These are phyloP conservation scores for Teratosphaeria zuluensis DNA, from an alignment of 2,329 filamentous ascomycete genomes.

Conservation along the genomic window DNA sequence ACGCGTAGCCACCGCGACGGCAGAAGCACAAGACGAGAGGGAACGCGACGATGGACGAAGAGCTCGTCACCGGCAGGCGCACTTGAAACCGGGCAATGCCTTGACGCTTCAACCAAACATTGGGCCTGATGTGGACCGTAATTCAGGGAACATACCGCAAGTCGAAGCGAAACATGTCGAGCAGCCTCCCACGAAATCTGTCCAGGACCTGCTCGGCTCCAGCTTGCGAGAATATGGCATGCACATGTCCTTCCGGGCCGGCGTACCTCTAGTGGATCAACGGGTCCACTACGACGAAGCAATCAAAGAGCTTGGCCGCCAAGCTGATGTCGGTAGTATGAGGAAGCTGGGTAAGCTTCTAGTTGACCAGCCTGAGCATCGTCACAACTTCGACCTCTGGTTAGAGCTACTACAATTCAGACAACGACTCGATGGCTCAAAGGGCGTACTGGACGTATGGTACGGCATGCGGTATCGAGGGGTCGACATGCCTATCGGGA, in stretches of 20 bases:
- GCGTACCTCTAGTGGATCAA: constrained; percentile 3
- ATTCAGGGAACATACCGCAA: neutral
- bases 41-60: neutral
- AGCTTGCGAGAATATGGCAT: constrained; percentile 6
- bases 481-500: constrained; percentile 31
- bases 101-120: neutral
- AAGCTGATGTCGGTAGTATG: constrained; percentile 20
- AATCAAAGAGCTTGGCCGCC: constrained; percentile 17
- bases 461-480: constrained; percentile 26
- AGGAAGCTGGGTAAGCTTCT: constrained; percentile 14
- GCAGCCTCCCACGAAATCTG: neutral
- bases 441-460: constrained; percentile 38
- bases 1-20: neutral
- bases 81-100: neutral
- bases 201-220: neutral
- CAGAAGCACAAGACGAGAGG: neutral
- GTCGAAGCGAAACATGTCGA: neutral
- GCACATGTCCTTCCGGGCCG: constrained; percentile 7
- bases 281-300: neutral
- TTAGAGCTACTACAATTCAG: constrained; percentile 31
- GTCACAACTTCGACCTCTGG: constrained; percentile 30
- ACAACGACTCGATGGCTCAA: constrained; percentile 30
- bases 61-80: neutral
- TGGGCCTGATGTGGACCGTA: neutral
- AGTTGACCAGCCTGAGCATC: constrained; percentile 22